Evolutionary conservation across 164 flowering plant species (phyloP).

Genomic region (Aristolochia californica): DNA sequence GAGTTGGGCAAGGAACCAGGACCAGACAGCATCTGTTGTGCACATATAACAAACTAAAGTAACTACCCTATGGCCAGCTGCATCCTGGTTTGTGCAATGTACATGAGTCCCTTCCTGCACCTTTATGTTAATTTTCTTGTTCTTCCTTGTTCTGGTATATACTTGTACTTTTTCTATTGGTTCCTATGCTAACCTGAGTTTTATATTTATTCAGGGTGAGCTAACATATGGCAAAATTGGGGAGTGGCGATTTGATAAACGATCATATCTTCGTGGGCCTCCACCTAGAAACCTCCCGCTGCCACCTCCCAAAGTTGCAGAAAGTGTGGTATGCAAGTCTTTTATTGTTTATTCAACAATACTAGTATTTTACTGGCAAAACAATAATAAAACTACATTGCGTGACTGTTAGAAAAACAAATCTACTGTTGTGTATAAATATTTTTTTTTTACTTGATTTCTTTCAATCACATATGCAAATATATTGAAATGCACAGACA

Average conservation of each 20-base stretch:
- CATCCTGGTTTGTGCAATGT: no score
- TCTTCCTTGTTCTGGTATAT: neutral
- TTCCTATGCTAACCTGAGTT: neutral
- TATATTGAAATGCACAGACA: no score
- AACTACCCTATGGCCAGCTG: no score
- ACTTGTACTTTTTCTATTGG: neutral
- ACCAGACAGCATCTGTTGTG: no score
- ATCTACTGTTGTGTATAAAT: no score
- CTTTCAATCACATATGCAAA: no score
- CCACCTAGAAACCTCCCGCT: slow-evolving; percentile 64
- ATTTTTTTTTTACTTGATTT: no score
- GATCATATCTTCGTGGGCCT: slow-evolving; percentile 60
- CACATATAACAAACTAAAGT: no score
- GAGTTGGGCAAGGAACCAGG: no score
- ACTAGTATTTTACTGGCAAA: no score
- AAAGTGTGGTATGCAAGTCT: slow-evolving; percentile 81
- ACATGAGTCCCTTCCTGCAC: neutral
- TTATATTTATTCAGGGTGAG: slow-evolving; percentile 53
- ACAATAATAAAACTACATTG: neutral
- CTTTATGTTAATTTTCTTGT: neutral
- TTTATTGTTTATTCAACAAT: neutral
- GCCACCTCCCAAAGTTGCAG: slow-evolving; percentile 97
- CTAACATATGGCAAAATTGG: slow-evolving; percentile 81
- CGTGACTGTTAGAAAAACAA: neutral
- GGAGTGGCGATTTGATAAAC: slow-evolving; percentile 95